phyloP scores from a whole-genome alignment of 768 basidiomycete genomes.

The Suillus bovinus region DNA sequence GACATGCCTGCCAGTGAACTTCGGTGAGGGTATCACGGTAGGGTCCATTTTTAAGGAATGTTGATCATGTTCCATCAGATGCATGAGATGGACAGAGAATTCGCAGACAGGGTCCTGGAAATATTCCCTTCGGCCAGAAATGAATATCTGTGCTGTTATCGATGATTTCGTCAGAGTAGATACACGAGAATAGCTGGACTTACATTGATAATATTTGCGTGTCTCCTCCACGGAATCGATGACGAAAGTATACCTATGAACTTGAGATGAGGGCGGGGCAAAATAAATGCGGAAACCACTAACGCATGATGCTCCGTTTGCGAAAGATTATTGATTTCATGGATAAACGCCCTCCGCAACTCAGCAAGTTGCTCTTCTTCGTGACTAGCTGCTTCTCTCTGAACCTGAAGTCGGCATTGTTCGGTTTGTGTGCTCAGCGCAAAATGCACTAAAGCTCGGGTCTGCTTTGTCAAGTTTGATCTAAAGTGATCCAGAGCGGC shows the following conservation, averaged over 20 bases:
- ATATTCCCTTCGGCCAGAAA: slow-evolving; percentile 22
- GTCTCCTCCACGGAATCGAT: slow-evolving; percentile 4
- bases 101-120: slow-evolving; percentile 20
- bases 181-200: background rate
- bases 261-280: background rate
- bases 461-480: background rate
- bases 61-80: slow-evolving; percentile 27
- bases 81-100: slow-evolving; percentile 29
- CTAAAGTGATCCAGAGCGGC: background rate
- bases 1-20: slow-evolving; percentile 10
- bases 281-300: background rate
- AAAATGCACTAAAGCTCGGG: background rate
- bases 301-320: slow-evolving; percentile 6
- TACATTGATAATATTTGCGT: background rate
- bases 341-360: slow-evolving; percentile 22
- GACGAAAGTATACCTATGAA: slow-evolving; percentile 13
- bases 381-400: background rate
- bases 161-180: background rate
- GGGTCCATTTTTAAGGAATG: slow-evolving; percentile 29
- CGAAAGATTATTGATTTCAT: slow-evolving; percentile 21
- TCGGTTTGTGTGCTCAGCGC: slow-evolving; percentile 16
- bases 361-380: slow-evolving; percentile 14
- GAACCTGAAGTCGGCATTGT: background rate
- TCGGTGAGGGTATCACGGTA: slow-evolving; percentile 22
- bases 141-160: background rate